Evolutionary conservation across 2,329 filamentous ascomycete genomes (phyloP).

Genomic region (Byssothecium circinans): DNA sequence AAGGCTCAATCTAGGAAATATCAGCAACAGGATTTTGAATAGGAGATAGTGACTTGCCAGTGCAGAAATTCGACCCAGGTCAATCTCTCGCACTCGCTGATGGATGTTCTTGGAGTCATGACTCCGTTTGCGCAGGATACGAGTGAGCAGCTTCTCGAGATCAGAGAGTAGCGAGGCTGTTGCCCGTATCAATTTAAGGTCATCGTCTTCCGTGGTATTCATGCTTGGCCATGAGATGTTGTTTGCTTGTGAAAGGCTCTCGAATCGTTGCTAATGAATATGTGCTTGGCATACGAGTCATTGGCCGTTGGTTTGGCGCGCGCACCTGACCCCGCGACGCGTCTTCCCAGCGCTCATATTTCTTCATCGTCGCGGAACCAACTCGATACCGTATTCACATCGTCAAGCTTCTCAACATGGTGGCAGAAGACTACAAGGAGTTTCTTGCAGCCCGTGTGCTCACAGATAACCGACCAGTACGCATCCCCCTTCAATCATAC

Average conservation of each 20-base stretch:
- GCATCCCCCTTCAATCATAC: slow-evolving; percentile 21
- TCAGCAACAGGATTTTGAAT: slow-evolving; percentile 1
- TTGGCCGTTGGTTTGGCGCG: slow-evolving; percentile 27
- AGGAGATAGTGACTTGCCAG: slow-evolving; percentile 23
- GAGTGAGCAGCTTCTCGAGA: slow-evolving; percentile 35
- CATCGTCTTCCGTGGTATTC: slow-evolving; percentile 48
- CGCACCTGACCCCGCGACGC: slow-evolving; percentile 31
- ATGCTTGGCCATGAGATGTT: slow-evolving; percentile 21
- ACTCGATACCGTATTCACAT: slow-evolving; percentile 3
- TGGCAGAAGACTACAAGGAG: slow-evolving; percentile 64
- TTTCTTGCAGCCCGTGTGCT: slow-evolving; percentile 77
- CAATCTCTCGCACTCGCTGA: slow-evolving; percentile 41
- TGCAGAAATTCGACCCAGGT: slow-evolving; percentile 45
- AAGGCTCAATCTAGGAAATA: slow-evolving; percentile 68
- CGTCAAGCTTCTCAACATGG: slow-evolving; percentile 32
- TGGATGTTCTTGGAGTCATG: slow-evolving; percentile 31
- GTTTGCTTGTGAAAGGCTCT: background rate
- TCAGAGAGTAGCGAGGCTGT: slow-evolving; percentile 40
- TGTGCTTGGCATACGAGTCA: slow-evolving; percentile 31
- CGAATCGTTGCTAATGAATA: slow-evolving; percentile 3
- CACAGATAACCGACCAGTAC: slow-evolving; percentile 72
- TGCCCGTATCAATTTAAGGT: slow-evolving; percentile 49
- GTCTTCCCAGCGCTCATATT: slow-evolving; percentile 8
- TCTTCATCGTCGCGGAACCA: slow-evolving; percentile 4
- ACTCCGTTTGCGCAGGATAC: slow-evolving; percentile 42